Base-by-base conservation (phyloP, 2,329 filamentous ascomycete genomes). In the Penicillium polonicum region DNA sequence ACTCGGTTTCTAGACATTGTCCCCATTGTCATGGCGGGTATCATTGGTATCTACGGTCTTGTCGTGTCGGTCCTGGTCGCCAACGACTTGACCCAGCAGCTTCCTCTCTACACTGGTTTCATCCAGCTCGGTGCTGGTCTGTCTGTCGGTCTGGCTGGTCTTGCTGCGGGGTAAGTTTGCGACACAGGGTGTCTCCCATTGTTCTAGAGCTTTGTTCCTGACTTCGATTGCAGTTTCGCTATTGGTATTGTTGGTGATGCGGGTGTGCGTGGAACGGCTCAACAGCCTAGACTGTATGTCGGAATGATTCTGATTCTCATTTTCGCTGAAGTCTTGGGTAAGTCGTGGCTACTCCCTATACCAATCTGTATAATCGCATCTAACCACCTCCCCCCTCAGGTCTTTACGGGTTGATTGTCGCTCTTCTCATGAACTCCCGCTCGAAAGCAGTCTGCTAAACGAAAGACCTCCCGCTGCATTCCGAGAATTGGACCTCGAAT, bases 11-110 rank as follows among this genome's bases (percentile, higher is more conserved):
- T 68, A 97, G 93, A 97, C 85, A 97, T 97, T 79, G 93, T 97
- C 66, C 94, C 94, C 77, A 94, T 97, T 80, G 96, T 99, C 88
- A 99, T 99, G 94, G 94, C 94, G 84, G 94, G 94, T 97, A 99
- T 99, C 80, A 97, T 99, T 81, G 94, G 91, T 89, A 97, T 99
- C 79, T 99, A 94, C 82, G 90, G 90, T 72, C 85, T 94, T 66
- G 90, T 94, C 79, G 90, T 93, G 61, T 92, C 90, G 19, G 90
- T 94, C 76, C 80, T 94, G 72, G 91, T 94, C 74, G 92, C 90
- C 73, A 89, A 91, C 76, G 87, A 86, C 70, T 82, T 94, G 65
- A 83, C 82, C 69, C 89, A 93, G 79, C 75, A 85, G 65, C 79
- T 89, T 61, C 83, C 90, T 60, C 83, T 94, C 61, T 93, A 88